These are phyloP conservation scores for Eucalyptus guilfoylei DNA, from an alignment of 345 rosid genomes.

Conservation along the genomic window DNA sequence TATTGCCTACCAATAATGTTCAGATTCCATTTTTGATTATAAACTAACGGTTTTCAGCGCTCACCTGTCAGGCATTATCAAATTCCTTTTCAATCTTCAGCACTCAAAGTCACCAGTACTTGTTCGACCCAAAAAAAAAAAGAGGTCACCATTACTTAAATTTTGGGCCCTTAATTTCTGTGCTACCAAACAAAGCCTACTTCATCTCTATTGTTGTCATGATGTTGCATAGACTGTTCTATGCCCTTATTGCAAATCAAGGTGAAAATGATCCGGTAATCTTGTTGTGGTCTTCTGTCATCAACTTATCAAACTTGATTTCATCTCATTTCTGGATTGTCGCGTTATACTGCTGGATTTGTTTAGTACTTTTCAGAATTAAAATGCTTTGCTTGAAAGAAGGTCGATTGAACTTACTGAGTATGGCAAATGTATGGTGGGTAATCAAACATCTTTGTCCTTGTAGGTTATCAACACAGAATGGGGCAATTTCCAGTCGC, in stretches of 20 bases:
- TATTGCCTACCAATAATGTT: neutral
- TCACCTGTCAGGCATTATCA: neutral
- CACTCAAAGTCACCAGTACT: neutral
- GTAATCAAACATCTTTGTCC: neutral
- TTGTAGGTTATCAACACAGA: slow-evolving; percentile 74
- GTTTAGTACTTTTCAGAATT: neutral
- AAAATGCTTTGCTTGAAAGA: neutral
- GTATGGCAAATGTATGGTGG: neutral
- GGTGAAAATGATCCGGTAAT: neutral
- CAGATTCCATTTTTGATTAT: neutral
- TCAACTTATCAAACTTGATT: neutral
- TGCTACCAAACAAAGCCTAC: neutral
- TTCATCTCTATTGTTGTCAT: neutral
- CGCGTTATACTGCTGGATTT: neutral
- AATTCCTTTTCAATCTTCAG: neutral
- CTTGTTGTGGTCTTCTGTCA: neutral
- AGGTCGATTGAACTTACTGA: neutral
- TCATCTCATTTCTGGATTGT: neutral
- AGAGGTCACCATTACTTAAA: neutral
- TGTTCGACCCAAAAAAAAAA: no score
- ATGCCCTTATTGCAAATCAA: neutral
- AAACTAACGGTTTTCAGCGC: neutral
- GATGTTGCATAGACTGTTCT: neutral
- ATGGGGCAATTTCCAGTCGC: slow-evolving; percentile 69
- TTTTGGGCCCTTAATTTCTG: neutral